Conservation (phyloP, 805 yeast genomes). For the Ogataea sp. region DNA sequence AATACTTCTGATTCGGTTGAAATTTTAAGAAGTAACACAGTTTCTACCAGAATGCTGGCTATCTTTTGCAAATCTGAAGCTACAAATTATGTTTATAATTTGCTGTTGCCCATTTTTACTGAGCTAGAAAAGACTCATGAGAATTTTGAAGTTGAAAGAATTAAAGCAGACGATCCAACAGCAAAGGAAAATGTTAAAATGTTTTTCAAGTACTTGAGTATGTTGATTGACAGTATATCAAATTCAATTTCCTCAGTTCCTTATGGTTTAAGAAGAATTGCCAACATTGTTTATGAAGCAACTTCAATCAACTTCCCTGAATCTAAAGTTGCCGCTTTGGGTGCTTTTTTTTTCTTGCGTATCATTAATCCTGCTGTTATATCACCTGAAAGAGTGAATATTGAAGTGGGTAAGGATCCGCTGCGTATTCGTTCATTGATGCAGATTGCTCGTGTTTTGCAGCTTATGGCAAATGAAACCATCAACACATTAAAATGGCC, state of each 20-base stretch:
- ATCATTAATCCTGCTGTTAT: conserved; percentile 86
- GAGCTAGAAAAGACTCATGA: conserved; percentile 42
- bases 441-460: conserved; percentile 75
- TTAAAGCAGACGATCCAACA: conserved; percentile 28
- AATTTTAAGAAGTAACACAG: conserved; percentile 71
- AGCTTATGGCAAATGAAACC: conserved; percentile 80
- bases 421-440: conserved; percentile 54
- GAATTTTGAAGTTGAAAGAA: conserved; percentile 58
- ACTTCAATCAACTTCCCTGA: conserved; percentile 58
- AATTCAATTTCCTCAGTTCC: conserved; percentile 55
- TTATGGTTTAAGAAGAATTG: conserved; percentile 59
- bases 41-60: conserved; percentile 71
- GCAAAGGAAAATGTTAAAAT: conserved; percentile 31
- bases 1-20: conserved; percentile 58
- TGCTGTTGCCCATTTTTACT: conserved; percentile 49
- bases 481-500: conserved; percentile 61
- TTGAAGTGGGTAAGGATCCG: conserved; percentile 9
- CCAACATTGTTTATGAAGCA: conserved; percentile 53
- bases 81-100: conserved; percentile 40
- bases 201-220: conserved; percentile 49
- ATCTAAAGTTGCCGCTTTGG: conserved; percentile 64
- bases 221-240: conserved; percentile 52
- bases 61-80: conserved; percentile 67
- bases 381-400: conserved; percentile 58
- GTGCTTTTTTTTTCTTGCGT: conserved; percentile 78